Percentiles rank a stretch among this genome's conserved stretches.
Conservation (phyloP, 768 basidiomycete species). For the Lentinula aciculospora region DNA sequence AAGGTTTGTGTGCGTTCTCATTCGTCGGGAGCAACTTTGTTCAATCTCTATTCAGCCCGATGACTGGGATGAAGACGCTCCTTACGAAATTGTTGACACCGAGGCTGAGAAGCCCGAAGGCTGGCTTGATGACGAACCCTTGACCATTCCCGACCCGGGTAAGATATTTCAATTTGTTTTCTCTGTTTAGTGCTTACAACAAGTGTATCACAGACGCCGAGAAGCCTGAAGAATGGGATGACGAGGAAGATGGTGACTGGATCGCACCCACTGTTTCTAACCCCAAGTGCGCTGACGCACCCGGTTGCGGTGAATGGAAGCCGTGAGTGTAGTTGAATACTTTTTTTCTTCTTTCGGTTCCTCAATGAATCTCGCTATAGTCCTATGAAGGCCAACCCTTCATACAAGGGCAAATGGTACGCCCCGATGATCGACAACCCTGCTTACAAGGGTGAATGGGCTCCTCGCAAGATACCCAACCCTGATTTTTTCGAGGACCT, state of each 20-base stretch:
- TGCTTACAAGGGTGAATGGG: conserved; percentile 94
- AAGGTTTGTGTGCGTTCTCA: conserved; percentile 45
- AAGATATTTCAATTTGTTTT: conserved; percentile 12
- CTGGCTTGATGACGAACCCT: conserved; percentile 90
- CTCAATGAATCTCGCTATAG: conserved; percentile 24
- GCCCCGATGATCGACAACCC: conserved; percentile 96
- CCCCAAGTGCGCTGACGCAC: conserved; percentile 83
- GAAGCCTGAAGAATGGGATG: conserved; percentile 99
- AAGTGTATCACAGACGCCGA: conserved; percentile 50
- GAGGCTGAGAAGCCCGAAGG: conserved; percentile 89
- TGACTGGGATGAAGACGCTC: conserved; percentile 98
- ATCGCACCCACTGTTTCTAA: conserved; percentile 85
- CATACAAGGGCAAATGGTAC: conserved; percentile 98
- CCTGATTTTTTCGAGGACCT: conserved; percentile 87
- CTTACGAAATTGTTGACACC: conserved; percentile 84
- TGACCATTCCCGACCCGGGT: conserved; percentile 84
- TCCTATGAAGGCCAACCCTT: conserved; percentile 86
- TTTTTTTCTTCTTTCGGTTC: no score
- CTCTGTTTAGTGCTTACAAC: neutral
- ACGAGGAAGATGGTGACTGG: conserved; percentile 99
- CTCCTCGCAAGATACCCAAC: conserved; percentile 87
- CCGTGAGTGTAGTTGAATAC: no score
- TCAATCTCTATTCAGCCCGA: conserved; percentile 50
- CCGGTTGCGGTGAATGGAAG: conserved; percentile 96
- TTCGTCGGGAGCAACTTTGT: neutral